Conservation (phyloP, 2,329 filamentous ascomycete species). For the Aspergillus quadricinctus region DNA sequence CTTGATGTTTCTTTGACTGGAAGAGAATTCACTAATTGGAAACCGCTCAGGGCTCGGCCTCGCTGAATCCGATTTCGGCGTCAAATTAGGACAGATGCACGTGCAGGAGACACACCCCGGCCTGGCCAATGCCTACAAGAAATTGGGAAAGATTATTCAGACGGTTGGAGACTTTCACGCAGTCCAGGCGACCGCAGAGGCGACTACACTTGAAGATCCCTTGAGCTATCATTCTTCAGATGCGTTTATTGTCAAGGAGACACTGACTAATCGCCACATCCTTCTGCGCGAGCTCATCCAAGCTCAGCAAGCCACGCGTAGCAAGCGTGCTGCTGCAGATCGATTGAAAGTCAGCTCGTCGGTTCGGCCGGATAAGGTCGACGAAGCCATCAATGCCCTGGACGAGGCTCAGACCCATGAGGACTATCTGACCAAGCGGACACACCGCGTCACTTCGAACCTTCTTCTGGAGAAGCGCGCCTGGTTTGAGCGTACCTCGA, state of each 20-base stretch:
- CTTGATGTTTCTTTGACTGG: neutral
- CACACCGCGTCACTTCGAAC: constrained; percentile 82
- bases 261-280: constrained; percentile 94
- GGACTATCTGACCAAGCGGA: constrained; percentile 76
- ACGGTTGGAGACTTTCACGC: constrained; percentile 93
- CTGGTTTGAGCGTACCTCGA: constrained; percentile 83
- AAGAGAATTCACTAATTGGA: constrained; percentile 2
- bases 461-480: constrained; percentile 81
- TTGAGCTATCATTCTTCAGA: constrained; percentile 93
- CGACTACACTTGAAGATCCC: constrained; percentile 88
- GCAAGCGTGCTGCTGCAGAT: constrained; percentile 80
- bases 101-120: constrained; percentile 88
- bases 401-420: constrained; percentile 85
- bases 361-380: constrained; percentile 90
- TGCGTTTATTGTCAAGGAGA: constrained; percentile 97
- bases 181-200: constrained; percentile 92
- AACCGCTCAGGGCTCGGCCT: constrained; percentile 69
- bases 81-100: constrained; percentile 80
- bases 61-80: constrained; percentile 87
- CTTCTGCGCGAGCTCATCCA: constrained; percentile 88
- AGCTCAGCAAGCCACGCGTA: constrained; percentile 79
- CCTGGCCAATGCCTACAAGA: constrained; percentile 84
- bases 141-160: constrained; percentile 90
- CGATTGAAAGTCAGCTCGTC: constrained; percentile 81
- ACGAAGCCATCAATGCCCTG: constrained; percentile 88